Evolutionary conservation across 306 rosid genomes (phyloP), one percentile per base, ranked within the genome.

Genomic region (Begonia peltatifolia): DNA sequence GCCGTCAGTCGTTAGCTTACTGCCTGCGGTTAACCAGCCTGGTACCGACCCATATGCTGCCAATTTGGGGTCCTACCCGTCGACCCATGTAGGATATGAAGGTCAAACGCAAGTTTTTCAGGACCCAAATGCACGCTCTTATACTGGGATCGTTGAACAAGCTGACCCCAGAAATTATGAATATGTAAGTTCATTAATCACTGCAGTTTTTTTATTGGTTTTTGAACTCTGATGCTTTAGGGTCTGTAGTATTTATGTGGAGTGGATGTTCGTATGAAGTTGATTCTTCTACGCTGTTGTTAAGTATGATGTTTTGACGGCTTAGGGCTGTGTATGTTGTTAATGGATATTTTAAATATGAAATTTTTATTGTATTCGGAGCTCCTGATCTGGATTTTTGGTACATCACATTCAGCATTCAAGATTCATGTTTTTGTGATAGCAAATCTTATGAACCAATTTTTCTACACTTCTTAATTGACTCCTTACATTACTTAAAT

Each of bases 1-100:
- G n/a, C 59, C 65, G 57, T 44, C 68, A 25, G 51, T 38, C 22
- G 17, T 53, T 46, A 20, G 67, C 12, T 47, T 67, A 1, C 74
- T 71, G 60, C 66, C 74, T 14, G 13, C 57, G n/a, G 50, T 72
- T 58, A 73, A 76, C 41, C 83, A 81, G 12, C 87, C 84, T 1
- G 84, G 81, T 10, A 69, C 76, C 35, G 71, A 76, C 54, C 77
- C 77, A 3, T 23, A 13, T 57, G 8, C 38, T 30, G 56, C 50
- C 57, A 59, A 42, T 68, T 60, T 56, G 9, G 60, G 48, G 30
- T 38, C 61, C 6, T 54, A 46, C 58, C 41, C 56, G 52, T 70
- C 60, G 11, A 74, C 58, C 57, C 57, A 22, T 51, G 63, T 60
- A 14, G 74, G 41, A 44, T 59, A 48, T 17, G 74, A 54, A 52